Evolutionary conservation across 768 basidiomycete genomes (phyloP), one percentile per base, ranked within the genome.

Genomic region (Leccinum subgranulosum): DNA sequence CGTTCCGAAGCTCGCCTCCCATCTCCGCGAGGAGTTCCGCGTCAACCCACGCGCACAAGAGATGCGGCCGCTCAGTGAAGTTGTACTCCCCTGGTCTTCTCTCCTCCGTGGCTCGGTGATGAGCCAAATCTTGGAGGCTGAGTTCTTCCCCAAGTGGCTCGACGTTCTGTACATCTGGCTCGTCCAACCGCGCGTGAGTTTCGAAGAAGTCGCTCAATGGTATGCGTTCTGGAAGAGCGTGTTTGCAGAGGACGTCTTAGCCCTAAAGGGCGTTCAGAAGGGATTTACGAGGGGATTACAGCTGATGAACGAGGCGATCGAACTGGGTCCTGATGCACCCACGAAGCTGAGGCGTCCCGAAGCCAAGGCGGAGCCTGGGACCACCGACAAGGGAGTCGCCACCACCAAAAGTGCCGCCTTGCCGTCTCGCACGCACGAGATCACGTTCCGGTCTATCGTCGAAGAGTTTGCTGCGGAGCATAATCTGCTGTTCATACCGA

Each of bases 141-240:
- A 94, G 66, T 96, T 98, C 78, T 98, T 98, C 81, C 92, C 94
- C 4, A 96, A 97, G 69, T 99, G 95, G 94, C 79, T 98, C 58
- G 89, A 94, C 50, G 86, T 91, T 21, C 77, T 99, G 23, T 87
- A 95, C 67, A 74, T 92, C 47, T 98, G 97, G 97, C 86, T 99
- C 41, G 79, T 88, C n/a, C 90, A 93, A 65, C 92, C 93, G 1
- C 83, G 77, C 48, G 89, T 89, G 66, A 94, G 85, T 75, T 89
- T 93, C 64, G 92, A 90, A 64, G 93, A 98, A 72, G 93, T 99
- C 10, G 90, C 90, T 3, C 83, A 89, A 58, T 99, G 97, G 97
- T 97, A 88, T 70, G 81, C 80, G 1, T 90, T 85, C 71, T 98
- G 96, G 96, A 96, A 94, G 71, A 72, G 74, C 2, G 73, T 73